Base-by-base conservation (phyloP, 75 land plant genomes). In the Adiantum capillusveneris region DNA sequence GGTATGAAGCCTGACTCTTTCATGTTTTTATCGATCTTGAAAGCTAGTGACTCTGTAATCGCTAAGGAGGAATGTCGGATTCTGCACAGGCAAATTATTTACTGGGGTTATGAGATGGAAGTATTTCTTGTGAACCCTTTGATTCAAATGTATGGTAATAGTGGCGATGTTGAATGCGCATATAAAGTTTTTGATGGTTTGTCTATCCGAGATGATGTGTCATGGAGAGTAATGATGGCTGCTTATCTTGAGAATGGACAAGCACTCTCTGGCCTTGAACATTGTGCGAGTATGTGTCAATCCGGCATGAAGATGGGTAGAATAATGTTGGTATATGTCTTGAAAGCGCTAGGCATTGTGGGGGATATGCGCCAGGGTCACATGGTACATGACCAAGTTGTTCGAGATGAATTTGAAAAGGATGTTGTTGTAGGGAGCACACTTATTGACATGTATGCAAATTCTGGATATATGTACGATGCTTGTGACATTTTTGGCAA, bases 401-500 rank as follows among this genome's bases (percentile, higher is more conserved):
- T 25, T 19, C 27, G 5, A 12, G 16, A 53, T 24, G 29, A 25
- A 5, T 26, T 25, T 1, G 55, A 53, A 27, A 3, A 5, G 55
- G 6, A 53, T 53, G 28, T 25, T 53, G 29, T 53, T 25, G 3
- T 53, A 25, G 55, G 29, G 25, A 53, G 28, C 24, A 24, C 55
- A 24, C 57, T 72, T 11, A 31, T 72, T 31, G 56, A 57, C 56
- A 53, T 72, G 64, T 53, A 53, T 53, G 55, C 6, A 3, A 53
- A 53, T 2, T 53, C 25, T 25, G 5, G 55, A 2, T 24, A 5
- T 3, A 20, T 53, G 6, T 1, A 53, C 3, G 55, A 53, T 53
- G 55, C 55, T 2, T 3, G 5, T 13, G 16, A 25, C 1, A 3
- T 53, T 6, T 25, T 53, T 25, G 24, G 1, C 26, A 53, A 24